Conservation (phyloP, 345 rosid species). For the Isatis tinctoria region DNA sequence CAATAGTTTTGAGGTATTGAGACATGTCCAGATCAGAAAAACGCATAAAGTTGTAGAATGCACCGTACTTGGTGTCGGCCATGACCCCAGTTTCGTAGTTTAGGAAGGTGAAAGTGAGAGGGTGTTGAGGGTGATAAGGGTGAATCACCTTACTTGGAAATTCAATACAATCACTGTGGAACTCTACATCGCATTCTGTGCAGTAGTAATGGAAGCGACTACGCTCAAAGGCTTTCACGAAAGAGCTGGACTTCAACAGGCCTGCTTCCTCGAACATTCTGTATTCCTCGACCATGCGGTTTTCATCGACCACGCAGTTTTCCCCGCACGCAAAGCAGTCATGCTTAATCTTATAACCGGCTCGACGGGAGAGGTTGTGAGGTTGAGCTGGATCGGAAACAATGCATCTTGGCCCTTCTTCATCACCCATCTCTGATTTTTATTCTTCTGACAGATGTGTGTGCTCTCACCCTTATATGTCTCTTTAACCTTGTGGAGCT, state of each 20-base stretch:
- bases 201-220: background rate
- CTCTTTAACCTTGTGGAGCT: background rate
- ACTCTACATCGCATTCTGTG: background rate
- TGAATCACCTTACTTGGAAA: background rate
- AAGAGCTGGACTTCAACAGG: too few relatives aligned
- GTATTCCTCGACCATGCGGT: too few relatives aligned
- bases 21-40: too few relatives aligned
- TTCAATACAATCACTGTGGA: background rate
- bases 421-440: background rate
- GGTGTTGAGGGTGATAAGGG: background rate
- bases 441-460: background rate
- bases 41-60: too few relatives aligned
- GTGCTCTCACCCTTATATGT: background rate
- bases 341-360: background rate
- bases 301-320: too few relatives aligned
- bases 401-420: background rate
- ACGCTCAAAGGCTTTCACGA: too few relatives aligned
- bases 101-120: background rate
- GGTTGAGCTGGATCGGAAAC: background rate
- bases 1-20: too few relatives aligned
- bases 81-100: background rate
- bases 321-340: background rate
- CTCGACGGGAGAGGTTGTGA: background rate
- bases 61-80: background rate
- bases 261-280: too few relatives aligned